Evolutionary conservation across 2,329 filamentous ascomycete genomes (phyloP), one percentile per base, ranked within the genome.

Genomic region (Xylariaceae sp.): DNA sequence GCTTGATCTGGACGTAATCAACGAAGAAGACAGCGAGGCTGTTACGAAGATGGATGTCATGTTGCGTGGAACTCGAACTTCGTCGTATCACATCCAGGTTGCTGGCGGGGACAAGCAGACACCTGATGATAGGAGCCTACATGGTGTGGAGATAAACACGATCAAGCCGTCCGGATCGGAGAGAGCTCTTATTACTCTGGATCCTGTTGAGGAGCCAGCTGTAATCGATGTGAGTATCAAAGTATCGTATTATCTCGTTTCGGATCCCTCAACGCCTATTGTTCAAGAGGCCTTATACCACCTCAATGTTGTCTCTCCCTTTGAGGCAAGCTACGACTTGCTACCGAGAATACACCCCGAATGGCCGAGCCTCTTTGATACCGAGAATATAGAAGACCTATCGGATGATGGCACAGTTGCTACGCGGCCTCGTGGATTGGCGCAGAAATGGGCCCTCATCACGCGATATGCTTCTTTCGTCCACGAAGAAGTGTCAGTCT

Each of bases 321-420:
- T 99, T 67, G 92, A 96, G 74, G 90, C 92, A 13, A 94, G 89
- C 68, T 97, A 96, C 72, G 90, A 95, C 63, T 85, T 97, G 62
- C 81, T 87, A 10, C 92, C 94, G 9, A 83, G 88, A 8, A 78
- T 96, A 2, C 88, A 97, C 72, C 74, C 82, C 0, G 87, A 88
- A 53, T 99, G 94, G 93, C 92, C 94, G 1, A 92, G 88, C 71
- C 86, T 95, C 67, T 99, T 97, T 73, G 81, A 86, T 55, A 77
- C 82, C 15, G 81, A 85, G 18, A 76, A 76, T 11, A 68, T 83
- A 2, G 72, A 73, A 18, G 72, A 74, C 6, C 61, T 65, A 1
- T 63, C 66, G 4, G 73, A 76, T 34, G 71, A 65, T 30, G 73
- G 75, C 9, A 67, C 72, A 9, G 54, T 61, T 5, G 56, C 62